Conservation (phyloP, 257 asterid genomes). For the Nicotiana tabacum region DNA sequence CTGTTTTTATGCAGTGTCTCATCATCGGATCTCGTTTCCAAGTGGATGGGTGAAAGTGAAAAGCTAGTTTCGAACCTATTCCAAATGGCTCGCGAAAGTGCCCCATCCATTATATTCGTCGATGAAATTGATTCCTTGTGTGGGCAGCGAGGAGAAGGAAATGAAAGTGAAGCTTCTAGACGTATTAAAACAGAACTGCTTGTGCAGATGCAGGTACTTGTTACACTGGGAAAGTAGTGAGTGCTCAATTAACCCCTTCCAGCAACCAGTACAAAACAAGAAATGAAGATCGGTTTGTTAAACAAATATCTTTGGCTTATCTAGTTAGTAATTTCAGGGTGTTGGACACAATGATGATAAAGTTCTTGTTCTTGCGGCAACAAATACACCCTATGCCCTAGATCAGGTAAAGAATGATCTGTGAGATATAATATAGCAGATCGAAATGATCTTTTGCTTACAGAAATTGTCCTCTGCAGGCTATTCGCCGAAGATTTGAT, state of each 20-base stretch:
- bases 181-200: conserved; percentile 93
- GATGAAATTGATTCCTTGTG: conserved; percentile 96
- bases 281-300: neutral
- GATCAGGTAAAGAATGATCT: conserved; percentile 63
- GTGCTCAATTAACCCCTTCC: neutral
- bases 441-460: neutral
- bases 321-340: conserved; percentile 43
- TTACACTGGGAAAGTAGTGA: neutral
- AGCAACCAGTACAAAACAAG: neutral
- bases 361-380: conserved; percentile 98
- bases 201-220: conserved; percentile 96
- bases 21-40: conserved; percentile 96
- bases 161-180: conserved; percentile 98
- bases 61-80: conserved; percentile 94
- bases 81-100: conserved; percentile 96
- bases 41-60: conserved; percentile 99
- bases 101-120: conserved; percentile 85
- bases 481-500: conserved; percentile 89
- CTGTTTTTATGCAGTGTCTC: conserved; percentile 71
- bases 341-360: conserved; percentile 96
- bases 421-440: neutral
- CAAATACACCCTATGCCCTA: conserved; percentile 95
- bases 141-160: conserved; percentile 97
- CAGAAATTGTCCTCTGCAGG: conserved; percentile 35
- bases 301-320: neutral